Base-by-base conservation (phyloP, 2,329 filamentous ascomycete species). In the Colletotrichum sp. region DNA sequence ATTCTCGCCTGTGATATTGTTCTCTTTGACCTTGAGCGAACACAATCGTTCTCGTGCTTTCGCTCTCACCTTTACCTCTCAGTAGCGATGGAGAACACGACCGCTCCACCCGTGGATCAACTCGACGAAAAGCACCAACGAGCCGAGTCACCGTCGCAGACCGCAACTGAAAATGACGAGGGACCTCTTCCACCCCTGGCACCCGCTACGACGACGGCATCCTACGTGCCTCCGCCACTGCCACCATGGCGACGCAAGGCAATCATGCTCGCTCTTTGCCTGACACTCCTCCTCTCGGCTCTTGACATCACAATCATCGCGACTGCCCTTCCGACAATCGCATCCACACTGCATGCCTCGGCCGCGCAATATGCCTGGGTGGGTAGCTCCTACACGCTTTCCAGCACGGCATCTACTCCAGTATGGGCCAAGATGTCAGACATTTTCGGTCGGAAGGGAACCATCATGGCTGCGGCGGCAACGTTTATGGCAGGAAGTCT, bases 381-480 rank as follows among this genome's bases (percentile, higher is more conserved):
- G 5, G 78, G 79, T 6, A 81, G 78, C 13, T 77, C 78, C 0
- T 81, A 81, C 9, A 80, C 79, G 1, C 58, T 82, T 2, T 72
- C 81, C 1, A 80, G 91, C 79, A 92, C 93, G 0, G 92, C 93
- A 0, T 88, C 88, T 1, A 91, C 90, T 0, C 93, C 94, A 0
- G 89, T 94, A 26, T 96, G 94, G 94, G 93, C 92, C 2, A 86
- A 86, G 70, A 77, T 86, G 56, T 83, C 82, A 4, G 85, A 87
- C 76, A 85, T 87, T 16, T 85, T 83, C 80, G 85, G 85, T 4
- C 82, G 86, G 12, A 87, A 87, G 70, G 81, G 83, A 1, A 80
- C 84, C 16, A 74, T 86, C 9, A 79, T 87, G n/a, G 72, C 80
- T 4, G 82, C 84, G 4, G 78, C 80, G 2, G 78, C 43, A 2